Evolutionary conservation across 345 rosid genomes (phyloP), one percentile per base, ranked within the genome.

Genomic region (Rhizophora mangle): DNA sequence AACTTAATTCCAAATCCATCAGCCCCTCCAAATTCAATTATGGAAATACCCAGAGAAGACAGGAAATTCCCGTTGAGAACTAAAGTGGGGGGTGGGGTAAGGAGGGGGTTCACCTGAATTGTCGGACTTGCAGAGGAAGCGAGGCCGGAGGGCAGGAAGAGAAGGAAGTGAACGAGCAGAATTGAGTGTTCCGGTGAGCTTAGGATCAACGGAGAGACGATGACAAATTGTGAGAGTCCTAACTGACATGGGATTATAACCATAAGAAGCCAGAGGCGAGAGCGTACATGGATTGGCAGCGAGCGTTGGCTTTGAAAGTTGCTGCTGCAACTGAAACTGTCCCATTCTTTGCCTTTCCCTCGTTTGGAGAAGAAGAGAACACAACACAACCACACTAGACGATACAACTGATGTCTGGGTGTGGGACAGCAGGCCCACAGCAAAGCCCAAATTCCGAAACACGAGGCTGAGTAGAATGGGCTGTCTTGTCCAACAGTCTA

Each of bases 241-340:
- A 11, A 13, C 4, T 39, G 71, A 56, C 57, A 34, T n/a, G 13
- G 31, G 19, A 18, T 0, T 7, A 55, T 13, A 10, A 24, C 15
- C 16, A 46, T 36, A 52, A 53, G 68, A 71, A 73, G 81, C 52
- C 29, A 70, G 46, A n/a, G 75, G 68, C 65, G 60, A 39, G 57
- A 10, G 49, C 8, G 46, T 37, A 55, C 51, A 32, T 0, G 80
- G 26, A 27, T 6, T 24, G 30, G 49, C 13, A 60, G 15, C 55
- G 15, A 73, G 79, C 26, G 65, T 78, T 43, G 34, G 59, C 4
- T 67, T 11, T 11, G 72, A 20, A 13, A 24, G 36, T 34, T 22
- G 74, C 26, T 76, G 72, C 26, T 73, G 82, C 54, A 73, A 34
- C 76, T 30, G 82, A 68, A 78, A 61, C 57, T 68, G 82, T 68